phyloP scores from a whole-genome alignment of 2,329 filamentous ascomycete genomes.

The Trichoderma citrinoviride region DNA sequence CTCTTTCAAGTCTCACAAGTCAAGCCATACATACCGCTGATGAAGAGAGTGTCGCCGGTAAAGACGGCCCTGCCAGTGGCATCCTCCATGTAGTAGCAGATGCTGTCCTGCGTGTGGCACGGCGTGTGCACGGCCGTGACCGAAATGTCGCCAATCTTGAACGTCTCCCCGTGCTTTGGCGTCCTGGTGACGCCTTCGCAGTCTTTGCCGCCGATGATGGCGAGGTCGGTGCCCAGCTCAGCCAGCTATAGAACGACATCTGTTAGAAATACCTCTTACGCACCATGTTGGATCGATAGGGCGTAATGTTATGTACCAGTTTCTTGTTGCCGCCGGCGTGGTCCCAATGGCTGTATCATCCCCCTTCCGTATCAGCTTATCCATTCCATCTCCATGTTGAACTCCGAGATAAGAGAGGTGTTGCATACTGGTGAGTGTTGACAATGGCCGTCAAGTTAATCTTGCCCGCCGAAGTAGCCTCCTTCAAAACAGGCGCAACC shows the following conservation, averaged over 20 bases:
- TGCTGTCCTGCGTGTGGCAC: conserved; percentile 97
- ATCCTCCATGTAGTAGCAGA: conserved; percentile 91
- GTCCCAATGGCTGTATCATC: conserved; percentile 71
- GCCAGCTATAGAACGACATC: conserved; percentile 30
- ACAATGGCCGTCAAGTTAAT: conserved; percentile 87
- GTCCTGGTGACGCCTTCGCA: conserved; percentile 78
- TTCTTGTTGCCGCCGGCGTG: conserved; percentile 90
- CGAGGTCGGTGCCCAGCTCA: conserved; percentile 58
- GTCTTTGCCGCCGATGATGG: conserved; percentile 84
- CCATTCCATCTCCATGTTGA: conserved; percentile 3
- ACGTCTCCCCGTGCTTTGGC: conserved; percentile 70
- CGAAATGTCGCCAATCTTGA: conserved; percentile 78
- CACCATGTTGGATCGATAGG: not conserved
- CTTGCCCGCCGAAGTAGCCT: conserved; percentile 65
- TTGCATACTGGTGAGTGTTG: conserved; percentile 95
- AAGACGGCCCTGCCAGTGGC: conserved; percentile 75
- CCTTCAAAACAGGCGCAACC: conserved; percentile 64
- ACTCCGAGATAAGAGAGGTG: not conserved
- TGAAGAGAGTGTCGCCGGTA: conserved; percentile 94
- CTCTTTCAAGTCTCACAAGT: too few species aligned
- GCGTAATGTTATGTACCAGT: conserved; percentile 51
- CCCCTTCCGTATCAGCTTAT: not conserved
- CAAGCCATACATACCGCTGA: conserved; percentile 60
- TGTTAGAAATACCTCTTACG: not conserved
- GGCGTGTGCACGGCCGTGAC: conserved; percentile 91